A percentile compares a stretch with the other conserved stretches of the same genome.
phyloP scores from a whole-genome alignment of 352 stramenopile genomes.

The Phytophthora foliorum region DNA sequence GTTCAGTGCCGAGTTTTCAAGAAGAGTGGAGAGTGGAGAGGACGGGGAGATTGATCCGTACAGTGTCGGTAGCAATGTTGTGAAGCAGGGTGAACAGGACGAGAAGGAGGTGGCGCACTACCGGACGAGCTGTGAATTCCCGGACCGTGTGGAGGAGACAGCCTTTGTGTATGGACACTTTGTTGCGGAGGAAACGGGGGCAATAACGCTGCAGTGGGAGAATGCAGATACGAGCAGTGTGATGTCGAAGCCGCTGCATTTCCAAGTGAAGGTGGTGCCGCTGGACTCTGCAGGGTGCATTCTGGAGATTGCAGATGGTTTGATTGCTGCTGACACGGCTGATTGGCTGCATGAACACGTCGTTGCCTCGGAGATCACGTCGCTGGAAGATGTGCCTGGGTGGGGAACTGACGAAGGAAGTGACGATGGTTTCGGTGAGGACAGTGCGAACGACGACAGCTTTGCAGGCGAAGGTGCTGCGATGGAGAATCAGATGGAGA shows the following conservation, averaged over 20 bases:
- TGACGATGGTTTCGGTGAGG: conserved; percentile 18
- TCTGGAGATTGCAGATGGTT: conserved; percentile 14
- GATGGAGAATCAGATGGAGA: conserved; percentile 20
- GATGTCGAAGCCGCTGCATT: conserved; percentile 50
- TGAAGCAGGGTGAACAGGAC: not conserved
- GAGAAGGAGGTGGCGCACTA: conserved; percentile 40
- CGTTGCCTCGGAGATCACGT: conserved; percentile 30
- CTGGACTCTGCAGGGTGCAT: conserved; percentile 15
- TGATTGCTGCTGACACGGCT: conserved; percentile 19
- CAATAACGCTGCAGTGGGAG: conserved; percentile 52
- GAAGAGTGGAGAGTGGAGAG: not conserved
- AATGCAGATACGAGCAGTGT: conserved; percentile 57
- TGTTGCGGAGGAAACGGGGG: conserved; percentile 27
- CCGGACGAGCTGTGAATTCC: conserved; percentile 39
- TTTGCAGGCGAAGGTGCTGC: conserved; percentile 6
- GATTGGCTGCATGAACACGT: conserved; percentile 33
- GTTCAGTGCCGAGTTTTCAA: conserved; percentile 39
- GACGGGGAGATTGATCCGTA: conserved; percentile 33
- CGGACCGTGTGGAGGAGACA: conserved; percentile 1
- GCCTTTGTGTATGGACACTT: conserved; percentile 44
- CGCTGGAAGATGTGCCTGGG: conserved; percentile 22
- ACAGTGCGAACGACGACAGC: conserved; percentile 8
- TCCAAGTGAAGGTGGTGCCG: conserved; percentile 40
- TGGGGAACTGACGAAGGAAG: conserved; percentile 27
- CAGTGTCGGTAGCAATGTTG: conserved; percentile 16